Base-by-base conservation (phyloP, 371 early-diverging fungal species). In the Rhizomucor miehei region DNA sequence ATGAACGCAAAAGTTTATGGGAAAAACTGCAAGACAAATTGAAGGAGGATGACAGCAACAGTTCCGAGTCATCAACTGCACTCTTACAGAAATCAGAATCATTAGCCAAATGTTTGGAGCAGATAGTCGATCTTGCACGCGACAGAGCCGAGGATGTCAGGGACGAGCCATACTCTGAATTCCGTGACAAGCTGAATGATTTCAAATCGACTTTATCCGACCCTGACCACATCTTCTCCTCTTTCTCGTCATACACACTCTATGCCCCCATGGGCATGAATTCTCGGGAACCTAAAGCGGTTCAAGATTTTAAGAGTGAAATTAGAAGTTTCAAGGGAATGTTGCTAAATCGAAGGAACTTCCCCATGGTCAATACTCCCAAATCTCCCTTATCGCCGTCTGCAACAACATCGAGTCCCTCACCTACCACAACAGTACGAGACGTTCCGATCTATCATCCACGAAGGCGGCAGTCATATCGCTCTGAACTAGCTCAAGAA, bases 291-390 rank as follows among this genome's bases (percentile, higher is more conserved):
- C 34, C 43, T 16, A 44, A 89, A 83, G 64, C 59, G 29, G 56
- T 68, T 13, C 63, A 63, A 36, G 48, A 53, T 20, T 53, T 68
- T 52, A 68, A 68, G 62, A 68, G 64, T 16, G 68, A 68, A 25
- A 57, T 68, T 17, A 52, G 68, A 21, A 58, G 61, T 6, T 57
- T 68, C 43, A 68, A 68, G 19, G 68, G 68, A 8, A 52, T 59
- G 45, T 45, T 68, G 44, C 45, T 68, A 24, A 68, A 54, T 19
- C 57, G 68, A 43, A 57, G 68, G 38, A 68, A 68, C 36, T 68
- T 68, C 34, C 68, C 68, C 8, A 39, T 56, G 40, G 63, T 40
- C 1, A 56, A 48, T n/a, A 35, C 52, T 12, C 52, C 39, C 29
- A 51, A 46, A 1, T 19, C 62, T 20, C 29, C 29, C 3, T 8